Percentiles rank a stretch among this genome's conserved stretches.
Conservation (phyloP, 2,329 filamentous ascomycete genomes). For the Harringtonia aguacate region DNA sequence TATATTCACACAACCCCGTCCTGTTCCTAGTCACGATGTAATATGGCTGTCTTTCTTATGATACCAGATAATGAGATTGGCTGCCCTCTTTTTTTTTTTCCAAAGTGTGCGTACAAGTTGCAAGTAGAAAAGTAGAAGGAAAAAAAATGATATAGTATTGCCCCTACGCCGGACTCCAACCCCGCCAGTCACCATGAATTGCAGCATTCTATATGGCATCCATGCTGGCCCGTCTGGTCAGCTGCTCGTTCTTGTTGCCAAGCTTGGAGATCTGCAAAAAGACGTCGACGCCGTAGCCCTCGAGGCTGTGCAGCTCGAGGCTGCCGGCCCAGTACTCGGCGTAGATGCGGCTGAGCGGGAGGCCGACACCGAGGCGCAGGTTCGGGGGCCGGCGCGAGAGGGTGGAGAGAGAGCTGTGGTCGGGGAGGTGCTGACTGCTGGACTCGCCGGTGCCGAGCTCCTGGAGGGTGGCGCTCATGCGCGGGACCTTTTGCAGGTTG, state of each 20-base stretch:
- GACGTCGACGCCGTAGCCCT: slow-evolving; percentile 91
- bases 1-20: slow-evolving; percentile 17
- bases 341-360: slow-evolving; percentile 89
- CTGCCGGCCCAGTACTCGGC: slow-evolving; percentile 97
- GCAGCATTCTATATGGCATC: slow-evolving; percentile 55
- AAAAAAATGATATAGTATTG: no score
- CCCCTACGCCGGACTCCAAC: no score
- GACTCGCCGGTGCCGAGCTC: slow-evolving; percentile 35
- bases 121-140: no score
- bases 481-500: slow-evolving; percentile 78
- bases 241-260: slow-evolving; percentile 95
- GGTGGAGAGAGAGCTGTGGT: slow-evolving; percentile 58
- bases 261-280: slow-evolving; percentile 94
- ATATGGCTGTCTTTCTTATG: slow-evolving; percentile 35
- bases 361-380: slow-evolving; percentile 78
- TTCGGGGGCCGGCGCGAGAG: slow-evolving; percentile 78
- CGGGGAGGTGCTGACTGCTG: slow-evolving; percentile 1
- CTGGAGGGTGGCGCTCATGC: slow-evolving; percentile 87
- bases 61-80: slow-evolving; percentile 36
- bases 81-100: slow-evolving; percentile 12
- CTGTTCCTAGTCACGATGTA: slow-evolving; percentile 33
- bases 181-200: no score
- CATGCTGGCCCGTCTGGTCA: slow-evolving; percentile 67
- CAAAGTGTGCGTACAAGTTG: not conserved
- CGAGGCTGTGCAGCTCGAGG: slow-evolving; percentile 80